A percentile compares a stretch with the other conserved stretches of the same genome.
These are phyloP conservation scores for Withania somnifera DNA, from an alignment of 305 asterid genomes.

Conservation along the genomic window DNA sequence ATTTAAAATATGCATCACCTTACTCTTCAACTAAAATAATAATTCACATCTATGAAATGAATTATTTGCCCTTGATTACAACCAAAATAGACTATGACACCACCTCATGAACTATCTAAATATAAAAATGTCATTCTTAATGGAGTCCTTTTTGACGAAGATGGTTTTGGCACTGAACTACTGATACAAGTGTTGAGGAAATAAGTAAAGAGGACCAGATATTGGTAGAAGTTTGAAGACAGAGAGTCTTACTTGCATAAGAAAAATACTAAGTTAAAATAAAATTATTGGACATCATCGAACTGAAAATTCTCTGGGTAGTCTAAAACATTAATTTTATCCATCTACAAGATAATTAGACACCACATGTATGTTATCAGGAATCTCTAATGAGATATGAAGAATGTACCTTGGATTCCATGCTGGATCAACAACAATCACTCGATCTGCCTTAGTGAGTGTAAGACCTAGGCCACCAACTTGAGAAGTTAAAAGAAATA, in stretches of 20 bases:
- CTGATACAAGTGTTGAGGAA: background rate
- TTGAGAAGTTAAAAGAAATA: slow-evolving; percentile 87
- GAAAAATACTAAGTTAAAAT: background rate
- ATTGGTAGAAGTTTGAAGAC: background rate
- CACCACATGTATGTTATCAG: background rate
- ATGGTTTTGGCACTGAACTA: background rate
- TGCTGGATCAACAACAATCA: slow-evolving; percentile 95
- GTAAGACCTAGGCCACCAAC: slow-evolving; percentile 98
- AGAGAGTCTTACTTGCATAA: background rate
- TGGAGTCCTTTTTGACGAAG: background rate
- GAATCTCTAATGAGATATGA: background rate
- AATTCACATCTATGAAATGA: background rate
- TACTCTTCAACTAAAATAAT: background rate
- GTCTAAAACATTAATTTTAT: background rate
- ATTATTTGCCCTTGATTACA: background rate
- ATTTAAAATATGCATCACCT: no score
- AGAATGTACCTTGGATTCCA: slow-evolving; percentile 86
- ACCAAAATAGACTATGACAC: background rate
- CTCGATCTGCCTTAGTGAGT: slow-evolving; percentile 92
- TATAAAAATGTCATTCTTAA: background rate
- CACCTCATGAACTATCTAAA: background rate
- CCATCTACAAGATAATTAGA: background rate
- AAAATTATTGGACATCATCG: background rate
- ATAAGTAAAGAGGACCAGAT: background rate
- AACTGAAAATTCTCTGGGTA: background rate